Evolutionary conservation across 1,284 basidiomycete genomes (phyloP).

Genomic region (Prillingera fragicola): DNA sequence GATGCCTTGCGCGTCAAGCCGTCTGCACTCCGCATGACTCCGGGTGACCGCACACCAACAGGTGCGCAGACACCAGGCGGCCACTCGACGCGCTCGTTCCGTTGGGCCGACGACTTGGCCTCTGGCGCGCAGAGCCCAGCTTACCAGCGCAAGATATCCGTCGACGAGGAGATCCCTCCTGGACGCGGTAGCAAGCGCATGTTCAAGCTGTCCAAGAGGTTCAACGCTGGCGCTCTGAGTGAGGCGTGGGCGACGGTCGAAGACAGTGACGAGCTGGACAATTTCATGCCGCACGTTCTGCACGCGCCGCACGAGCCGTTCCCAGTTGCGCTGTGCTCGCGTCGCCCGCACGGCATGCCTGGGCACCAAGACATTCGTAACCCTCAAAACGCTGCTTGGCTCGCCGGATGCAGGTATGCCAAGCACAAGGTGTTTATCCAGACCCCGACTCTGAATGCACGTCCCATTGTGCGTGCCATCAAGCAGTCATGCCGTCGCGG

Average conservation of each 20-base stretch:
- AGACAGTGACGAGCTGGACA: slow-evolving; percentile 50
- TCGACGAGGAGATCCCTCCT: slow-evolving; percentile 25
- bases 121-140: slow-evolving; percentile 7
- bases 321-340: slow-evolving; percentile 68
- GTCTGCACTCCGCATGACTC: no score
- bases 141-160: slow-evolving; percentile 12
- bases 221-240: slow-evolving; percentile 50
- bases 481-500: slow-evolving; percentile 63
- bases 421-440: slow-evolving; percentile 68
- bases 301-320: slow-evolving; percentile 59
- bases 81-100: slow-evolving; percentile 5
- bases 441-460: slow-evolving; percentile 69
- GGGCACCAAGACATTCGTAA: slow-evolving; percentile 55
- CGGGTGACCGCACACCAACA: no score
- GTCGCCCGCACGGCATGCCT: slow-evolving; percentile 59
- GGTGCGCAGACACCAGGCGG: not conserved
- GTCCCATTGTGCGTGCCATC: slow-evolving; percentile 61
- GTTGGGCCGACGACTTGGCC: slow-evolving; percentile 5
- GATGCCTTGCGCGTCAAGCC: no score
- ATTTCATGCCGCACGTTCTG: slow-evolving; percentile 56
- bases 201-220: slow-evolving; percentile 45
- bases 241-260: slow-evolving; percentile 51
- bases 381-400: slow-evolving; percentile 71
- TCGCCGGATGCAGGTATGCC: slow-evolving; percentile 65
- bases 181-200: slow-evolving; percentile 40